A percentile compares a stretch with the other conserved stretches of the same genome.
These are phyloP conservation scores for Magnusiomyces suaveolens DNA, from an alignment of 1,139 yeast species.

Conservation along the genomic window DNA sequence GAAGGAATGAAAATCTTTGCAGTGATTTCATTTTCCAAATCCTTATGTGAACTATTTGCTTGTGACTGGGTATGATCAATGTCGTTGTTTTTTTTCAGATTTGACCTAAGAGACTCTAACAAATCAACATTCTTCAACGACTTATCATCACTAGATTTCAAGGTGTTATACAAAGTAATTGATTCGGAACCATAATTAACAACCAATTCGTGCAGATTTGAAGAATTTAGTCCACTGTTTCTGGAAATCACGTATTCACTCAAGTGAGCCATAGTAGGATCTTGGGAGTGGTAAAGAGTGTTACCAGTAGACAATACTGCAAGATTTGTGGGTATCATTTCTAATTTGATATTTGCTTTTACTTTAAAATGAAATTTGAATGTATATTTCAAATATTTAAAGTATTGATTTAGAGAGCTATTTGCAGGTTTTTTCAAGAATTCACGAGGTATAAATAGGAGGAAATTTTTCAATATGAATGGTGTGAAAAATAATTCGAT, in stretches of 20 bases:
- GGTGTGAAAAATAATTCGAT: no score
- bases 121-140: background rate
- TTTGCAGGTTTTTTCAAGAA: no score
- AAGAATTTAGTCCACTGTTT: background rate
- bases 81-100: background rate
- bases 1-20: constrained; percentile 2
- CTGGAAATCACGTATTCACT: background rate
- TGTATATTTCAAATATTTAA: no score
- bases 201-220: background rate
- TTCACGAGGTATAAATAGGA: no score
- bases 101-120: background rate
- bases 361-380: no score
- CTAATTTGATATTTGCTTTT: no score
- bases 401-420: no score
- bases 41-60: background rate
- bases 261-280: background rate
- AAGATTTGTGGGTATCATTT: background rate
- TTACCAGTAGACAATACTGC: constrained; percentile 1
- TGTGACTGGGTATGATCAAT: background rate
- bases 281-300: background rate
- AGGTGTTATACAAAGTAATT: background rate
- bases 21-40: background rate
- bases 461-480: no score
- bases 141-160: background rate
- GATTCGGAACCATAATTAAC: background rate